These are phyloP conservation scores for Wickerhamiella brachini DNA, from an alignment of 805 yeast genomes.

Conservation along the genomic window DNA sequence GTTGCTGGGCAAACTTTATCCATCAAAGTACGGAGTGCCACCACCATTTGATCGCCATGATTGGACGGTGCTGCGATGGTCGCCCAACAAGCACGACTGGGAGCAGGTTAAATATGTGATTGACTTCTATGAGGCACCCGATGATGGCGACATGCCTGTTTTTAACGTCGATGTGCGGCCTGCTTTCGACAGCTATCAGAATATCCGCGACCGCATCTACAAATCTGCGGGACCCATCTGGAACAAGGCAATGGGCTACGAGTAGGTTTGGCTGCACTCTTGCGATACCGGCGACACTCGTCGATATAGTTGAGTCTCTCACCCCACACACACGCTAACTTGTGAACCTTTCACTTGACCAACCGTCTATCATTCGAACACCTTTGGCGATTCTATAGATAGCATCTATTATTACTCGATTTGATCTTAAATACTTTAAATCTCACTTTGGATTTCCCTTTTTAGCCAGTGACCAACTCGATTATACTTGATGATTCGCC, in stretches of 20 bases:
- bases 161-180: slow-evolving; percentile 92
- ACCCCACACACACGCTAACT: too few relatives aligned
- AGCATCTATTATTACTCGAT: too few relatives aligned
- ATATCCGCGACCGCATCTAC: slow-evolving; percentile 52
- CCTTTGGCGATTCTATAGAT: too few relatives aligned
- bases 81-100: slow-evolving; percentile 33
- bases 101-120: slow-evolving; percentile 76
- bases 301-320: too few relatives aligned
- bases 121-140: slow-evolving; percentile 94
- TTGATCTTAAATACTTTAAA: too few relatives aligned
- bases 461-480: too few relatives aligned
- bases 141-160: slow-evolving; percentile 68
- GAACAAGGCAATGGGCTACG: slow-evolving; percentile 55
- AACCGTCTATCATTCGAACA: too few relatives aligned
- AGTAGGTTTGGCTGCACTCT: too few relatives aligned
- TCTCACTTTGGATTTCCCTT: too few relatives aligned
- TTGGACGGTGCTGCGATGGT: slow-evolving; percentile 76
- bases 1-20: slow-evolving; percentile 53
- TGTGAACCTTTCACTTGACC: too few relatives aligned
- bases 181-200: slow-evolving; percentile 58
- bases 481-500: too few relatives aligned
- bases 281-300: too few relatives aligned
- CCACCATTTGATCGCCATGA: slow-evolving; percentile 98
- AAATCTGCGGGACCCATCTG: slow-evolving; percentile 57
- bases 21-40: slow-evolving; percentile 53